Conservation (phyloP, 2,329 filamentous ascomycete genomes). For the Colletotrichum sp. region DNA sequence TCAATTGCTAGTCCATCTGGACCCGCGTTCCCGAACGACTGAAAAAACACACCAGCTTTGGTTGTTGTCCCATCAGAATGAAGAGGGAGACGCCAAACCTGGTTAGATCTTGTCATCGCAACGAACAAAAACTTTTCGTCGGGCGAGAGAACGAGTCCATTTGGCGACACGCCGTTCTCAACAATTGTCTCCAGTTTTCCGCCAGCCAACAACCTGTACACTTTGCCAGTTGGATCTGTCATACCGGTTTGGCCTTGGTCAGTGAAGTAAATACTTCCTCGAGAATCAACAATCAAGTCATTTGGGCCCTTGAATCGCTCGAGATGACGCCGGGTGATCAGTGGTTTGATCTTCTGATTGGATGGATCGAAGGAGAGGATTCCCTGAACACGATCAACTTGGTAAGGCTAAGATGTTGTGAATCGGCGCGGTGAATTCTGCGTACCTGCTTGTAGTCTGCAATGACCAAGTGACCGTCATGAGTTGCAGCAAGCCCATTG, state of each 20-base stretch:
- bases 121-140: constrained; percentile 45
- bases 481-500: constrained; percentile 38
- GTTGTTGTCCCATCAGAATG: constrained; percentile 41
- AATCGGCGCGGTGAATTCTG: not conserved
- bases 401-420: not conserved
- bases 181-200: constrained; percentile 41
- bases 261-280: constrained; percentile 45
- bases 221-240: constrained; percentile 43
- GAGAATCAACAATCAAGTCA: constrained; percentile 42
- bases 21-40: constrained; percentile 43
- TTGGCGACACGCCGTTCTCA: constrained; percentile 42
- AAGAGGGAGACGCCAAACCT: constrained; percentile 44
- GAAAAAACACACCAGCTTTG: constrained; percentile 43
- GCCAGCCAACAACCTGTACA: constrained; percentile 38
- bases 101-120: constrained; percentile 43
- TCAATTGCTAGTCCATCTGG: constrained; percentile 43
- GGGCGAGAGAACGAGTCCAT: constrained; percentile 39
- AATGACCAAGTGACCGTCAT: constrained; percentile 37
- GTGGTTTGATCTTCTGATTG: constrained; percentile 28
- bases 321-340: constrained; percentile 39
- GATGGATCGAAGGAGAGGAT: constrained; percentile 38
- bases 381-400: constrained; percentile 28
- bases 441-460: constrained; percentile 47
- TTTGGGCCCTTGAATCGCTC: constrained; percentile 49
- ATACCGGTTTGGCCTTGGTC: constrained; percentile 49